Evolutionary conservation across 2,329 filamentous ascomycete species (phyloP).

Genomic region (Geoglossum cookeanum): DNA sequence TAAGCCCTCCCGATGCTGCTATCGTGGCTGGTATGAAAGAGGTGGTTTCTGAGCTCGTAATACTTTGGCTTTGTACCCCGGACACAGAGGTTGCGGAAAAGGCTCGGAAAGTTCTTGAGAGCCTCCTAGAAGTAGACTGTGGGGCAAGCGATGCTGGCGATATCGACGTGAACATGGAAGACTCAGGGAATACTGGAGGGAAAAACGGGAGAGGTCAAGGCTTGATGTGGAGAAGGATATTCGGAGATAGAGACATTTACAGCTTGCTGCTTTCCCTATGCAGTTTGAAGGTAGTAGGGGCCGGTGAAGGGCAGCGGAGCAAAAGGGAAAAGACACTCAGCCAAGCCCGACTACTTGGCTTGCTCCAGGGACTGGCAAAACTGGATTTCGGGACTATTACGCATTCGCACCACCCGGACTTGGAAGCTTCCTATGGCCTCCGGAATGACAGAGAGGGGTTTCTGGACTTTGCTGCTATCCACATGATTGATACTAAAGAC

Average conservation of each 20-base stretch:
- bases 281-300: conserved; percentile 22
- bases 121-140: conserved; percentile 32
- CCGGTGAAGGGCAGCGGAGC: conserved; percentile 20
- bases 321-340: conserved; percentile 37
- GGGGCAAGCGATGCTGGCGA: conserved; percentile 11
- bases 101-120: conserved; percentile 32
- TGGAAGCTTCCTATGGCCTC: conserved; percentile 25
- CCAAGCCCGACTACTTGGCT: conserved; percentile 39
- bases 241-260: conserved; percentile 40
- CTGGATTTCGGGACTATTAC: conserved; percentile 36
- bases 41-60: conserved; percentile 34
- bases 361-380: conserved; percentile 32
- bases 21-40: conserved; percentile 36
- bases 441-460: conserved; percentile 23
- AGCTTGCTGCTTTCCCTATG: conserved; percentile 35
- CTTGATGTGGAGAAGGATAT: conserved; percentile 41
- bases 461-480: conserved; percentile 33
- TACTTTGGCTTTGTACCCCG: conserved; percentile 37
- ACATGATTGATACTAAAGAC: conserved; percentile 35
- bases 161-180: conserved; percentile 11
- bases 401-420: conserved; percentile 29
- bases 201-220: conserved; percentile 24
- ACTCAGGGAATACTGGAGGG: conserved; percentile 16
- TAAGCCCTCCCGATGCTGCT: conserved; percentile 32
- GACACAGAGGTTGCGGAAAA: conserved; percentile 35